Evolutionary conservation across 2,329 filamentous ascomycete species (phyloP).

Genomic region (Akanthomyces uredinophilus): DNA sequence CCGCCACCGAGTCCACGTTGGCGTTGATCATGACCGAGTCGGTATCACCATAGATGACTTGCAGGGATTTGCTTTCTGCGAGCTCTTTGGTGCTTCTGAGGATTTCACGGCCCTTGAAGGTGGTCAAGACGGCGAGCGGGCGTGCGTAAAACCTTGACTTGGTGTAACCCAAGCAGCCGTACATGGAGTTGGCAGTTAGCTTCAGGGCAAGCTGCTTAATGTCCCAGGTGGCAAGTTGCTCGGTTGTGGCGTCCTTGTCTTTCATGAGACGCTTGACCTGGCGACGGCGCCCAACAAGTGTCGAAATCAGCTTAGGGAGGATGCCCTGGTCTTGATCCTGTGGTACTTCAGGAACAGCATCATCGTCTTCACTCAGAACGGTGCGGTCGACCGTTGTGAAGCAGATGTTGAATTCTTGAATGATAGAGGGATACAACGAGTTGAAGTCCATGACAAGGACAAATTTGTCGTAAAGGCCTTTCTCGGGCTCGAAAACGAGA

Average conservation of each 20-base stretch:
- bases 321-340: conserved; percentile 74
- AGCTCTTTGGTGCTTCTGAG: conserved; percentile 91
- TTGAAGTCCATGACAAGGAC: conserved; percentile 99
- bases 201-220: conserved; percentile 97
- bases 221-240: conserved; percentile 91
- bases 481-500: conserved; percentile 96
- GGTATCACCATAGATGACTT: conserved; percentile 98
- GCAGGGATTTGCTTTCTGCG: conserved; percentile 82
- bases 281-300: conserved; percentile 79
- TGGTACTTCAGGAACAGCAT: conserved; percentile 84
- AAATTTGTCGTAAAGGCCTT: conserved; percentile 96
- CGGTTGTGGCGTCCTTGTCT: conserved; percentile 75
- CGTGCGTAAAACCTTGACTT: conserved; percentile 97
- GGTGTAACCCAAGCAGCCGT: conserved; percentile 94
- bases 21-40: conserved; percentile 99
- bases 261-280: conserved; percentile 98
- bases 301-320: conserved; percentile 84
- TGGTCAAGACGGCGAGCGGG: conserved; percentile 90
- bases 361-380: conserved; percentile 66
- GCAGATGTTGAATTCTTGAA: conserved; percentile 99
- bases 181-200: conserved; percentile 99
- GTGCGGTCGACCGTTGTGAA: conserved; percentile 92
- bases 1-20: conserved; percentile 87
- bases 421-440: conserved; percentile 96
- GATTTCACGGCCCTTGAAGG: conserved; percentile 96